These are phyloP conservation scores for Trichoderma asperellum DNA, from an alignment of 2,329 filamentous ascomycete species.

Conservation along the genomic window DNA sequence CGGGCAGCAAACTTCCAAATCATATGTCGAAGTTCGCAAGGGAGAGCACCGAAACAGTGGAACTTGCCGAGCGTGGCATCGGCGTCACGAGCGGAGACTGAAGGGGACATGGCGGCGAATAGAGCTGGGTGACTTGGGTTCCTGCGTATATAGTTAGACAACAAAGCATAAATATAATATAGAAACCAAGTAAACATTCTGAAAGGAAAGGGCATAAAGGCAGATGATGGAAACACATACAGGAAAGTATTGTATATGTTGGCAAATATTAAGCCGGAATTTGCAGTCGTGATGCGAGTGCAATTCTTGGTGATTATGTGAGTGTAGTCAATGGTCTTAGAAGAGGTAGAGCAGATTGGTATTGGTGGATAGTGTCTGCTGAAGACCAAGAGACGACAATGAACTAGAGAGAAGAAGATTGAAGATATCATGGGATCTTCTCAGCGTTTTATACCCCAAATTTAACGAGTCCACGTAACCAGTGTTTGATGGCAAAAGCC, in stretches of 20 bases:
- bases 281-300: not conserved
- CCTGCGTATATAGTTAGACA: not conserved
- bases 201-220: not conserved
- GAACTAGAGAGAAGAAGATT: not conserved
- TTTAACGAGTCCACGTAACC: not conserved
- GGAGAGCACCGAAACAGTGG: not conserved
- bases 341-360: not conserved
- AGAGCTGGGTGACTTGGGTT: not conserved
- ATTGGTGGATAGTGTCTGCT: not conserved
- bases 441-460: not conserved
- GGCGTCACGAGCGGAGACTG: not conserved
- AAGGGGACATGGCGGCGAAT: not conserved
- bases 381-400: not conserved
- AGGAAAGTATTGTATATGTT: not conserved
- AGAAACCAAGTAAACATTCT: not conserved
- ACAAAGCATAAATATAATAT: not conserved
- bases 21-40: not conserved
- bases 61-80: not conserved
- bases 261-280: not conserved
- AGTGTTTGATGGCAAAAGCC: not conserved
- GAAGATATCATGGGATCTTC: not conserved
- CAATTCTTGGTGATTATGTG: no score
- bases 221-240: not conserved
- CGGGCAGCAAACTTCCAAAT: not conserved
- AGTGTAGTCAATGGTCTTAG: not conserved